Base-by-base conservation (phyloP, 2,329 filamentous ascomycete species). In the Botrytis hyacinthi region DNA sequence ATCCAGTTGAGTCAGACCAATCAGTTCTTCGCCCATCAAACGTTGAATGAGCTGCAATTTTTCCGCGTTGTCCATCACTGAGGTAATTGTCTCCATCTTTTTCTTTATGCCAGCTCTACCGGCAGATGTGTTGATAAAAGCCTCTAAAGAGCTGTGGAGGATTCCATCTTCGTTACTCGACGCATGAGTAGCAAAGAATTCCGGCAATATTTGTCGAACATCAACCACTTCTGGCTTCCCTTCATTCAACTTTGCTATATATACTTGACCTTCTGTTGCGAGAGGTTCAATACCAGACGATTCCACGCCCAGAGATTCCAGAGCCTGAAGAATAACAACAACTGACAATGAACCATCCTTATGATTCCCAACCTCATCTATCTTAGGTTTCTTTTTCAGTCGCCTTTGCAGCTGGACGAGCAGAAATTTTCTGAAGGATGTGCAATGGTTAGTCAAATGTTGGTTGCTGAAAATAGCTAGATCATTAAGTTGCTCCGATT, bases 11-110 rank as follows among this genome's bases (percentile, higher is more conserved):
- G 40, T 57, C 29, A 76, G 51, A 1, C 71, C 73, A 22, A 14
- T 40, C 7, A 72, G 40, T 1, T 73, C 72, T 42, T 70, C 72
- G 46, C 73, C 74, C 29, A 81, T 60, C 6, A 80, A 40, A 3
- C 73, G 73, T 26, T 74, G 60, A 9, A 81, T 73, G 4, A 80
- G 54, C 10, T 75, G 66, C 18, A 80, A 68, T 59, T 78, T 80
- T 48, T 76, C 72, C 26, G 73, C 29, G 40, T 79, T 77, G 18
- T 72, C 66, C 67, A 76, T 76, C 12, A 29, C 66, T 12, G n/a
- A 35, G 35, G 75, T 69, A 8, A 75, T 67, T 35, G 72, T 74
- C 35, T 73, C 48, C 9, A 75, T 74, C 20, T 71, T 75, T 37
- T 77, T 73, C 18, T 75, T 37, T 46, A 80, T 76, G 22, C 74